Conservation (phyloP, 345 rosid genomes). For the Nephelium lappaceum region DNA sequence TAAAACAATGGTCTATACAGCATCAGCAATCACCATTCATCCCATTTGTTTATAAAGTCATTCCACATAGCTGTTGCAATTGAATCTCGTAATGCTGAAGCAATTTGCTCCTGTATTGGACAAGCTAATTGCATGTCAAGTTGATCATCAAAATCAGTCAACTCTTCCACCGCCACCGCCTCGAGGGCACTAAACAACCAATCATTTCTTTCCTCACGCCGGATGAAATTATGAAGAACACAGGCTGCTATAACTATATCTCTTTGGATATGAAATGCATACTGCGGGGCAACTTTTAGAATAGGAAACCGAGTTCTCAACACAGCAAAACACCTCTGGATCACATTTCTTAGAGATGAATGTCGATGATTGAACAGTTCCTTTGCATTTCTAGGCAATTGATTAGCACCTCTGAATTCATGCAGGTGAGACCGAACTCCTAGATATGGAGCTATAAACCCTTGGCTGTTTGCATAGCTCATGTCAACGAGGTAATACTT, state of each 20-base stretch:
- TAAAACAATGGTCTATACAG: background rate
- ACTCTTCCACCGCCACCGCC: constrained; percentile 41
- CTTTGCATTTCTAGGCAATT: constrained; percentile 59
- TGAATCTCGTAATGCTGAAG: constrained; percentile 56
- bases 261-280: constrained; percentile 76
- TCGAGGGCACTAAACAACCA: constrained; percentile 62
- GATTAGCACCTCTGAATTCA: constrained; percentile 66
- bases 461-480: constrained; percentile 59
- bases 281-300: constrained; percentile 70
- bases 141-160: constrained; percentile 52
- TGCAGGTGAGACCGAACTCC: constrained; percentile 55
- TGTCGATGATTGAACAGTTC: constrained; percentile 83
- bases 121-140: constrained; percentile 55
- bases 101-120: constrained; percentile 47
- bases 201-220: constrained; percentile 65
- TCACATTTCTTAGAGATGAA: constrained; percentile 51
- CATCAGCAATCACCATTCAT: constrained; percentile 47
- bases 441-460: constrained; percentile 78
- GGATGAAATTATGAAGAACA: constrained; percentile 68
- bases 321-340: constrained; percentile 52
- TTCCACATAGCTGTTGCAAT: constrained; percentile 73
- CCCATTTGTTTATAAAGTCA: constrained; percentile 74
- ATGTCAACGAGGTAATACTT: constrained; percentile 74
- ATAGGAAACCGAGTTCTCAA: constrained; percentile 75
- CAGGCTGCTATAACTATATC: constrained; percentile 83